phyloP scores from a whole-genome alignment of 257 asterid species.

The Fraxinus anomala region DNA sequence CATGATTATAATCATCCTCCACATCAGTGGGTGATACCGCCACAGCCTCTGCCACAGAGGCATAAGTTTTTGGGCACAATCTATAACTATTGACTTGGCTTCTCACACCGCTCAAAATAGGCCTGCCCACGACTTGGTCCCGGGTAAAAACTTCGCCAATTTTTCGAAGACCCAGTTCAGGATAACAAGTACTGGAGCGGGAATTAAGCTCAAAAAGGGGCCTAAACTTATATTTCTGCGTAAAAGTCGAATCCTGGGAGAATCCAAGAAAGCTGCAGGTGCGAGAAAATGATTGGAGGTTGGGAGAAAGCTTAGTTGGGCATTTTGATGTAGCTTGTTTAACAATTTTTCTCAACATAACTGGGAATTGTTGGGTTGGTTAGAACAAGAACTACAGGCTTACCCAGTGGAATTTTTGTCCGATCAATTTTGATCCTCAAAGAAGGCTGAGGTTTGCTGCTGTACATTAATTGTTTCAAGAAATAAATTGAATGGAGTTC shows the following conservation, averaged over 20 bases:
- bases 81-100: constrained; percentile 27
- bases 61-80: constrained; percentile 52
- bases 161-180: constrained; percentile 39
- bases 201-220: constrained; percentile 39
- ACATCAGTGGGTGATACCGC: constrained; percentile 51
- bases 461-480: constrained; percentile 54
- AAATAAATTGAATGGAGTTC: background rate
- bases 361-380: constrained; percentile 40
- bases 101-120: constrained; percentile 22
- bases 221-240: constrained; percentile 30
- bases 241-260: constrained; percentile 35
- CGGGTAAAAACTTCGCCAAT: constrained; percentile 19
- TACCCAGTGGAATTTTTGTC: constrained; percentile 31
- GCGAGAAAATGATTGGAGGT: constrained; percentile 32
- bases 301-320: constrained; percentile 24
- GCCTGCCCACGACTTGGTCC: constrained; percentile 38
- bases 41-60: constrained; percentile 79
- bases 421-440: constrained; percentile 33
- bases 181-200: constrained; percentile 29
- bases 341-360: constrained; percentile 74
- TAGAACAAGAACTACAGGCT: constrained; percentile 26
- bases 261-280: constrained; percentile 47
- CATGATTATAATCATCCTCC: constrained; percentile 48
- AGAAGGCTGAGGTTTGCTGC: constrained; percentile 43
- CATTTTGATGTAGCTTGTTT: constrained; percentile 46